Evolutionary conservation across 1,139 yeast genomes (phyloP), one percentile per base, ranked within the genome.

Genomic region (Candida sojae): DNA sequence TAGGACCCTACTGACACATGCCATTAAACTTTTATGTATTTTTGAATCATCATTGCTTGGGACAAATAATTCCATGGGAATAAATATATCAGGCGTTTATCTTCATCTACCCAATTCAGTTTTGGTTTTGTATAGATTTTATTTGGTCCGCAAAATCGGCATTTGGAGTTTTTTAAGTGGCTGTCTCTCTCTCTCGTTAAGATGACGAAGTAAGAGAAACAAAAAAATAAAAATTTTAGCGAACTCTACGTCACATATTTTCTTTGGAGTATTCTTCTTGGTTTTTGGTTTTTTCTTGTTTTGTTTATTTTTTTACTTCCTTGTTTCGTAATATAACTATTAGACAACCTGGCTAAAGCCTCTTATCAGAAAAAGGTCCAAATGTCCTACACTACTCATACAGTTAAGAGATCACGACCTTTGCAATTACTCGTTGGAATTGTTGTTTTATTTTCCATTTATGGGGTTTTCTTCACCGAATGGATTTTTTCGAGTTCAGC

Each of bases 351-450:
- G 21, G 21, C 3, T 17, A 17, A 17, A 17, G 21, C 21, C 21
- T 3, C 21, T 17, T 17, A 17, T 26, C 21, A 12, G 10, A 12
- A 17, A 12, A 13, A 33, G 9, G 35, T n/a, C 9, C 35, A 21
- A 23, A 50, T 50, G 52, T 49, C 51, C 13, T 39, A 46, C 29
- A 10, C 42, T 28, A 7, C 36, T 29, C 32, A 35, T 7, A 43
- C 47, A 11, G 39, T 52, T 11, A 40, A 44, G 42, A 44, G 53
- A 40, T 53, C 55, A 12, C 45, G 50, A 35, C 47, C 55, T 25
- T 42, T 53, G 35, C 55, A 49, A 41, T 39, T 41, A 6, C 6
- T 53, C 4, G 32, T 54, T 12, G 42, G 47, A n/a, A 17, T 50
- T 2, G 31, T 50, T 10, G 33, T 39, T n/a, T 37, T 53, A 13